These are phyloP conservation scores for Nepenthes gracilis DNA, from an alignment of 148 eudicot species.

Conservation along the genomic window DNA sequence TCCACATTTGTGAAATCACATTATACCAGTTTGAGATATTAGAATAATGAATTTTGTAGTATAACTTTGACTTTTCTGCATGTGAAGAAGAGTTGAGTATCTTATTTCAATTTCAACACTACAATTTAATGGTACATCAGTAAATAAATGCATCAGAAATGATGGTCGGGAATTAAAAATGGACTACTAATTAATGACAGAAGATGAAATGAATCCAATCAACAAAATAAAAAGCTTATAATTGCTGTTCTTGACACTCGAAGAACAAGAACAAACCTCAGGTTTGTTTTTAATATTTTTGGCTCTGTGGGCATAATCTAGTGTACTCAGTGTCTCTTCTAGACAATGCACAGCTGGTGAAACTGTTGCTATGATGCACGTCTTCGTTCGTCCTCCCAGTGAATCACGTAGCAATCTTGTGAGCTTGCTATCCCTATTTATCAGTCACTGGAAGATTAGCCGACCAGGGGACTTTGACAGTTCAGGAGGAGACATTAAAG, in stretches of 20 bases:
- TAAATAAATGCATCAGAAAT: no score
- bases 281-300: conserved; percentile 84
- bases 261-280: conserved; percentile 37
- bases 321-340: conserved; percentile 84
- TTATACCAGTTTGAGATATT: no score
- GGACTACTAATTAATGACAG: no score
- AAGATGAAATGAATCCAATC: no score
- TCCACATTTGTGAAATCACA: no score
- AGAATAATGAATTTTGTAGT: no score
- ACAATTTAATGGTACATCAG: no score
- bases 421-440: conserved; percentile 81
- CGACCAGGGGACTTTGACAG: not conserved
- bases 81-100: no score
- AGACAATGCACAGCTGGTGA: conserved; percentile 96
- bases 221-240: no score
- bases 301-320: conserved; percentile 94
- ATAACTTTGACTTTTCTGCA: no score
- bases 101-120: no score
- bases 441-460: not conserved
- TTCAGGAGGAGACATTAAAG: not conserved
- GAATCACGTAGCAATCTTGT: conserved; percentile 90
- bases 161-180: no score
- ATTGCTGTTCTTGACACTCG: not conserved
- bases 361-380: conserved; percentile 91
- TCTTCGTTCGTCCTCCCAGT: conserved; percentile 86